A percentile compares a stretch with the other conserved stretches of the same genome.
phyloP scores from a whole-genome alignment of 2,329 filamentous ascomycete genomes.

The Dactylella cylindrospora region DNA sequence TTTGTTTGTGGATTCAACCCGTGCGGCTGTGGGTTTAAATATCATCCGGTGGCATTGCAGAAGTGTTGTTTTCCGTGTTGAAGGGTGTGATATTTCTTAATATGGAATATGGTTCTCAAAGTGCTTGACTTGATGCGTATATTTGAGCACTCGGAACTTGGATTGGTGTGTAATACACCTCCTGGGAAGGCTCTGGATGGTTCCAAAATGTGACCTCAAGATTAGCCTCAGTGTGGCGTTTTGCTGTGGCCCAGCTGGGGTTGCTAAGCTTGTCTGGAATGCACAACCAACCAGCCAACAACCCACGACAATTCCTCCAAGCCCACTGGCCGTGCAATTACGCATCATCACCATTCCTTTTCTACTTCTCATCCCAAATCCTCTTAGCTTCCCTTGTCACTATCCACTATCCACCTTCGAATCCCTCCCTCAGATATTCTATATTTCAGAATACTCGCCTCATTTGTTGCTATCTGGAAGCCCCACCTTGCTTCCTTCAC shows the following conservation, averaged over 20 bases:
- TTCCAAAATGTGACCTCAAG: neutral
- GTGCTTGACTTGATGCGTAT: no score
- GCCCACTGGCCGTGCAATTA: no score
- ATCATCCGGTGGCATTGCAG: no score
- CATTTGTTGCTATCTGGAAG: conserved; percentile 16
- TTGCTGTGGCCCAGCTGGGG: neutral
- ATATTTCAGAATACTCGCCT: neutral
- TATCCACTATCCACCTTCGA: conserved; percentile 11
- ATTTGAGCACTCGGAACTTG: conserved; percentile 12
- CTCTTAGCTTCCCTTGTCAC: conserved; percentile 26
- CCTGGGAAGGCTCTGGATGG: neutral
- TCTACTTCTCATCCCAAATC: conserved; percentile 23
- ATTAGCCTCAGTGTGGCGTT: conserved; percentile 22
- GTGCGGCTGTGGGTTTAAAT: no score
- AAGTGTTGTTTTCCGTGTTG: no score
- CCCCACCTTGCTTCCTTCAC: conserved; percentile 37
- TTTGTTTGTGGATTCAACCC: no score
- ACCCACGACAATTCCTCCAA: conserved; percentile 38
- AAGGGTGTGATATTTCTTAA: no score
- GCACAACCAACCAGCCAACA: no score
- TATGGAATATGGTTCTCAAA: no score
- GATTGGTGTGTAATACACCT: conserved; percentile 17
- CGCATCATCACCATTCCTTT: conserved; percentile 30
- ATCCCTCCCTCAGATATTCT: neutral
- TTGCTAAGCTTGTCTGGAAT: conserved; percentile 35